These are phyloP conservation scores for Daedaleopsis nitida DNA, from an alignment of 768 basidiomycete species.

Conservation along the genomic window DNA sequence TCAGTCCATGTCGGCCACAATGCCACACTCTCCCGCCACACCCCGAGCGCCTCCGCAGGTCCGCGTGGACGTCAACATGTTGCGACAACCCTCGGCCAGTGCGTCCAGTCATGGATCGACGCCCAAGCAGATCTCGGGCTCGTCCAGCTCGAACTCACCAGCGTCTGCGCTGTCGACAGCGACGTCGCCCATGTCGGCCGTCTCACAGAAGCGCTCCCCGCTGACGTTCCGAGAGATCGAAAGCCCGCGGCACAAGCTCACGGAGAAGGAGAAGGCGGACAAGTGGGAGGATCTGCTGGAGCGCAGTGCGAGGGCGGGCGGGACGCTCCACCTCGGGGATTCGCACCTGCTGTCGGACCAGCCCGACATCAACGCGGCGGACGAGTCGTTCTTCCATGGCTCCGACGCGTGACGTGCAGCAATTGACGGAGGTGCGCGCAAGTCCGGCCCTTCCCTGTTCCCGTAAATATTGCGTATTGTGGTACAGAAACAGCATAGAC, in stretches of 20 bases:
- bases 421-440: background rate
- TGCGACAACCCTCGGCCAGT: constrained; percentile 18
- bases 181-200: constrained; percentile 24
- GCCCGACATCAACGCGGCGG: constrained; percentile 15
- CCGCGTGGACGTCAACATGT: constrained; percentile 16
- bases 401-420: background rate
- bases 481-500: background rate
- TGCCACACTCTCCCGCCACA: constrained; percentile 23
- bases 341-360: constrained; percentile 47
- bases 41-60: constrained; percentile 20
- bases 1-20: constrained; percentile 19
- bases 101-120: constrained; percentile 35
- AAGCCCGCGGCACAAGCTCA: constrained; percentile 42
- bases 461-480: background rate
- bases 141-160: constrained; percentile 16
- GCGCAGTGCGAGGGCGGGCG: constrained; percentile 69
- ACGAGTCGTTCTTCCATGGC: constrained; percentile 1
- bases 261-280: constrained; percentile 70
- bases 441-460: background rate
- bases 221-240: constrained; percentile 53
- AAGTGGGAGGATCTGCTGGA: constrained; percentile 72
- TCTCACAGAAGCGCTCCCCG: constrained; percentile 30
- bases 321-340: constrained; percentile 62
- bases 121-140: constrained; percentile 16
- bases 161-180: constrained; percentile 11